These are phyloP conservation scores for Xerocomus tenax DNA, from an alignment of 1,284 basidiomycete species.

Conservation along the genomic window DNA sequence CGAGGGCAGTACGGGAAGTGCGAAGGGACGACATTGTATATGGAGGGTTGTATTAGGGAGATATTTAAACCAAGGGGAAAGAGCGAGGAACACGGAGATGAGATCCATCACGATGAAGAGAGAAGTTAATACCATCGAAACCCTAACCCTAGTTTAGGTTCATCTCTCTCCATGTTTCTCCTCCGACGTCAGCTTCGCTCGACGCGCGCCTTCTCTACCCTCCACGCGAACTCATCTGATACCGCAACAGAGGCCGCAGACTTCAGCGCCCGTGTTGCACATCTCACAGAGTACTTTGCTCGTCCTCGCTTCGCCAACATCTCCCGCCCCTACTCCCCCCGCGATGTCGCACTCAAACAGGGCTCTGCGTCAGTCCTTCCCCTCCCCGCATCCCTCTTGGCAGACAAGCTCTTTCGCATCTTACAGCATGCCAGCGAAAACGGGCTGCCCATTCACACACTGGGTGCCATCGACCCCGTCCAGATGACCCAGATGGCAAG, in stretches of 20 bases:
- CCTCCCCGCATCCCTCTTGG: constrained; percentile 67
- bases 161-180: constrained; percentile 11
- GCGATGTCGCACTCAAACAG: constrained; percentile 78
- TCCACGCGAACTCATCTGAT: constrained; percentile 55
- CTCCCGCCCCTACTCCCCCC: constrained; percentile 72
- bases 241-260: constrained; percentile 55
- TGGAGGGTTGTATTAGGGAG: constrained; percentile 2
- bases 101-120: constrained; percentile 2
- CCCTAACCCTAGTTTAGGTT: constrained; percentile 31
- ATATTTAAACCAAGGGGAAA: constrained; percentile 18
- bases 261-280: constrained; percentile 55
- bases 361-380: constrained; percentile 76
- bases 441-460: constrained; percentile 69
- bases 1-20: constrained; percentile 34
- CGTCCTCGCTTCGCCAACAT: constrained; percentile 67
- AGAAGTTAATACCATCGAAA: constrained; percentile 18
- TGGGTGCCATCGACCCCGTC: constrained; percentile 85
- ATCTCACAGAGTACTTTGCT: constrained; percentile 67
- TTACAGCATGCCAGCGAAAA: constrained; percentile 59
- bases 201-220: constrained; percentile 33
- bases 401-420: constrained; percentile 73
- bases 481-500: constrained; percentile 97
- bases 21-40: constrained; percentile 20
- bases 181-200: constrained; percentile 12
- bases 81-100: constrained; percentile 21